A percentile compares a stretch with the other conserved stretches of the same genome.
Evolutionary conservation across 805 yeast genomes (phyloP).

Genomic region (Metschnikowia cerradonensis): DNA sequence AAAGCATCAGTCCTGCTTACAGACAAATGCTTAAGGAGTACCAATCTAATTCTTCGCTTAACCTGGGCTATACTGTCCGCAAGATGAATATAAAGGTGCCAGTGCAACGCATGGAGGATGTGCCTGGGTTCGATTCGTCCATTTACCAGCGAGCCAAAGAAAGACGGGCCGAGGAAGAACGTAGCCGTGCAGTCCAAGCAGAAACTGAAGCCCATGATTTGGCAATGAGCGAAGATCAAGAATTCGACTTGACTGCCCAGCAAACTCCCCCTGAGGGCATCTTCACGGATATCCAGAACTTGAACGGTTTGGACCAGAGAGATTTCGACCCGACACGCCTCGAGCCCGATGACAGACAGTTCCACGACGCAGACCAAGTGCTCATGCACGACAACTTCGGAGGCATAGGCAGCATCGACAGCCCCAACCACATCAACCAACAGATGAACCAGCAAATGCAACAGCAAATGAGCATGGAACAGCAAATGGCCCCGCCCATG

Average conservation of each 20-base stretch:
- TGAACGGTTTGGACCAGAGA: slow-evolving; percentile 1
- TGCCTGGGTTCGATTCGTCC: slow-evolving; percentile 14
- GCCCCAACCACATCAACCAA: slow-evolving; percentile 1
- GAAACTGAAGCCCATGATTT: not conserved
- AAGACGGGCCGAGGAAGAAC: slow-evolving; percentile 12
- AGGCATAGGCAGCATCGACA: slow-evolving; percentile 1
- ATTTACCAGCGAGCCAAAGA: slow-evolving; percentile 14
- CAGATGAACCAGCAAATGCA: slow-evolving; percentile 3
- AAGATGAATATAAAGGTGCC: slow-evolving; percentile 1
- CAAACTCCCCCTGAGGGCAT: slow-evolving; percentile 5
- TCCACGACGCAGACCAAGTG: not conserved
- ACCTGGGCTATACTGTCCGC: slow-evolving; percentile 5
- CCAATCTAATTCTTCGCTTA: not conserved
- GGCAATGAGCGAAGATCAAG: slow-evolving; percentile 2
- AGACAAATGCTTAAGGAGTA: slow-evolving; percentile 1
- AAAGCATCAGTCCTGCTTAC: slow-evolving; percentile 5
- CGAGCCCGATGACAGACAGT: not conserved
- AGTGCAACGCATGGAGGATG: slow-evolving; percentile 15
- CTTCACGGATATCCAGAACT: slow-evolving; percentile 2
- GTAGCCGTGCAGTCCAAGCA: not conserved
- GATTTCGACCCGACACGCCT: not conserved
- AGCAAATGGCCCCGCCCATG: not conserved
- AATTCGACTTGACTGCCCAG: slow-evolving; percentile 3
- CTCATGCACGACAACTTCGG: slow-evolving; percentile 3
- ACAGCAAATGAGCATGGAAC: slow-evolving; percentile 1